These are phyloP conservation scores for Dunaliella primolecta DNA, from an alignment of 139 green algal species.

Conservation along the genomic window DNA sequence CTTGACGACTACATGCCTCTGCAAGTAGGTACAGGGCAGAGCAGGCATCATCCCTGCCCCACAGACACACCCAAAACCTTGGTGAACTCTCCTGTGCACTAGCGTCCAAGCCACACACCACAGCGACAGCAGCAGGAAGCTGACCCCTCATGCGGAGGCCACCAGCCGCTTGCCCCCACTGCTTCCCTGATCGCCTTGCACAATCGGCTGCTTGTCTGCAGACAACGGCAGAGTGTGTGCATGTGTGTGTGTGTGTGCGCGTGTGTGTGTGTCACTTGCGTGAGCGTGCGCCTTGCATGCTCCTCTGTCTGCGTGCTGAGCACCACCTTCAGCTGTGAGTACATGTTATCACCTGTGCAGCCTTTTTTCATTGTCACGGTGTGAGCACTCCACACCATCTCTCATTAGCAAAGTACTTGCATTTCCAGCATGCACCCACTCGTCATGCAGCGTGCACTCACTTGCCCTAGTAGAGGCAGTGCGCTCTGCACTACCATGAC, in stretches of 20 bases:
- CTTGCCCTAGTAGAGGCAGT: neutral
- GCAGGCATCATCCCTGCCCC: neutral
- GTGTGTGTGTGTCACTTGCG: neutral
- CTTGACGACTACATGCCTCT: neutral
- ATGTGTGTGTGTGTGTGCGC: neutral
- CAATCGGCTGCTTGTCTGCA: neutral
- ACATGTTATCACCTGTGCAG: no score
- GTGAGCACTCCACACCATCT: neutral
- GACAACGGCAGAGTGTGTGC: neutral
- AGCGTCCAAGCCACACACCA: neutral
- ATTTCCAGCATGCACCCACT: neutral
- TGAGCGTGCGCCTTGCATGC: constrained; percentile 1
- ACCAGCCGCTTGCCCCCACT: neutral
- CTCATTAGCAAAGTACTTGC: neutral
- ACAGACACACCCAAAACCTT: neutral
- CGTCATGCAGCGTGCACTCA: constrained; percentile 39
- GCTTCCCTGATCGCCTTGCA: neutral
- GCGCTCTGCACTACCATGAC: constrained; percentile 50
- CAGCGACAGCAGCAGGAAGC: neutral
- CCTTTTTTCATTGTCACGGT: no score
- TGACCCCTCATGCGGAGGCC: neutral
- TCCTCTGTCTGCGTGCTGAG: neutral
- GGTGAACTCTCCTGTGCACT: neutral
- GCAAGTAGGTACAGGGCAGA: neutral
- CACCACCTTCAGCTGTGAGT: neutral